Evolutionary conservation across 164 flowering plant genomes (phyloP), one percentile per base, ranked within the genome.

Genomic region (Saururus chinensis): DNA sequence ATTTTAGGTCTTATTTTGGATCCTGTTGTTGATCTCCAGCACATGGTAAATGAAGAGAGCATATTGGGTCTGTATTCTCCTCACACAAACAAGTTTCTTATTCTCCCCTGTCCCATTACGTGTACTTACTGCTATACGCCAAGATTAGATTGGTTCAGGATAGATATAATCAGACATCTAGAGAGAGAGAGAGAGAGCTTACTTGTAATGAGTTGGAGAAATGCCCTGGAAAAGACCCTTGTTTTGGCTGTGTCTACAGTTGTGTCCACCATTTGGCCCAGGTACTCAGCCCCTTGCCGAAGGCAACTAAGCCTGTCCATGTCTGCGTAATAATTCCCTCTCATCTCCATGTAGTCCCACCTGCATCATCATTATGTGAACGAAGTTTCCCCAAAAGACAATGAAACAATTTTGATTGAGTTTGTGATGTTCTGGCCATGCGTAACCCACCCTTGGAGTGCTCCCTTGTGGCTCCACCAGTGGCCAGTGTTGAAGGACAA

Each of bases 161-260:
- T 41, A 45, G 49, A 17, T 4, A 8, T 45, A 12, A 17, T 45
- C 17, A 45, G 49, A 13, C 37, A 30, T 30, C 37, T 14, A 35
- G 21, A 68, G 56, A 58, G 66, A 56, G 63, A 67, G 64, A 68
- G 66, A 55, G 69, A 61, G 64, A 67, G 22, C 57, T 48, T 77
- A 89, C 98, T 83, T 75, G 86, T 84, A 82, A 57, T 89, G 96
- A 4, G 93, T 82, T 1, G 98, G 98, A 58, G 98, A 92, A 57
- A 88, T 82, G 61, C 84, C 74, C 57, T 74, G 89, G 70, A 92
- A 84, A 92, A 86, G 30, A 92, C 82, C 53, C 71, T 75, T 65
- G 93, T 86, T 67, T 65, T 77, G 25, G 69, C 69, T 20, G 21
- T 63, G 68, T 89, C 87, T 51, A 89, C 51, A 51, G 83, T 80